Percentiles rank a stretch among this genome's conserved stretches.
Evolutionary conservation across 2,329 filamentous ascomycete genomes (phyloP).

Genomic region (Venturia asperata): DNA sequence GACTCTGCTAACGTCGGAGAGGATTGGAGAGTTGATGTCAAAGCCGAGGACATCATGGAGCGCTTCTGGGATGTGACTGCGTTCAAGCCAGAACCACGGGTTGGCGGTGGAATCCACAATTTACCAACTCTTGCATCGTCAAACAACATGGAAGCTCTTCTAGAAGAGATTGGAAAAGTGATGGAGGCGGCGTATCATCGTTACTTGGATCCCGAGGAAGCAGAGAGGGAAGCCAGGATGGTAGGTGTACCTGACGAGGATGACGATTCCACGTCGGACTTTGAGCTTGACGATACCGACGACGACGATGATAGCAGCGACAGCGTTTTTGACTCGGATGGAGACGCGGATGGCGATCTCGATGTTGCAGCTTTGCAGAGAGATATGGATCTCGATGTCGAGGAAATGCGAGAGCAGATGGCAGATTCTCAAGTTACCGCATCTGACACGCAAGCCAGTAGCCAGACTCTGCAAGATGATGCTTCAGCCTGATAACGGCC

Average conservation of each 20-base stretch:
- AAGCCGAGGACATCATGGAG: constrained; percentile 9
- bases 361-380: neutral
- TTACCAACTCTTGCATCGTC: neutral
- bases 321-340: neutral
- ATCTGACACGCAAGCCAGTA: neutral
- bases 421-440: neutral
- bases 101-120: neutral
- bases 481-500: neutral
- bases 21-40: constrained; percentile 6
- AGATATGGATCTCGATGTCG: constrained; percentile 8
- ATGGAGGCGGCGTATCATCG: constrained; percentile 8
- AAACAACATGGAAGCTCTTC: neutral
- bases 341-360: neutral
- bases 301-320: constrained; percentile 1
- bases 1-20: constrained; percentile 1
- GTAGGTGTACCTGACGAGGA: constrained; percentile 1
- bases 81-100: neutral
- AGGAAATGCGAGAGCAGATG: neutral
- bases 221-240: constrained; percentile 4
- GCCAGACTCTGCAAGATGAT: neutral
- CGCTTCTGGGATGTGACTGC: constrained; percentile 7
- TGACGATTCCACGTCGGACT: constrained; percentile 1
- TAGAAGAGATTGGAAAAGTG: constrained; percentile 3
- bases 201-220: constrained; percentile 6
- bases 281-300: neutral